Evolutionary conservation across 2,329 filamentous ascomycete species (phyloP).

Genomic region (Triangularia verruculosa): DNA sequence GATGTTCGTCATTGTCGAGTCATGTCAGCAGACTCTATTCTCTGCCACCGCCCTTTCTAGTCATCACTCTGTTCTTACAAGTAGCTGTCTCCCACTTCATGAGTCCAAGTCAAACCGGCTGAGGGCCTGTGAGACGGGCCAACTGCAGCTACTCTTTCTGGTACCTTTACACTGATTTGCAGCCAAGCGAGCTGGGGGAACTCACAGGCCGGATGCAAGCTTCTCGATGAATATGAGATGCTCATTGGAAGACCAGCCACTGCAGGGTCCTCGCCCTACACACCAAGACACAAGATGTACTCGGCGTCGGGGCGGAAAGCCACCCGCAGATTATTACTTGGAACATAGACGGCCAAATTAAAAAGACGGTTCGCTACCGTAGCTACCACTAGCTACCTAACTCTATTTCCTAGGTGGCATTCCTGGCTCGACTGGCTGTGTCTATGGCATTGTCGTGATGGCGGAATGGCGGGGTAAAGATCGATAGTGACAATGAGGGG

Average conservation of each 20-base stretch:
- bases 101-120: too few species aligned
- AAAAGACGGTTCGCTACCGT: background rate
- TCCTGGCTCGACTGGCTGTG: background rate
- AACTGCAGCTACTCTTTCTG: too few species aligned
- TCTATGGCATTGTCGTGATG: background rate
- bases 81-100: background rate
- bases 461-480: background rate
- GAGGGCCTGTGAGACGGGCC: too few species aligned
- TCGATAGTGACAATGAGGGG: background rate
- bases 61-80: background rate
- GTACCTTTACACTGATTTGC: background rate
- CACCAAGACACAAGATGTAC: background rate
- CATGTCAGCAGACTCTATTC: conserved; percentile 16
- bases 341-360: background rate
- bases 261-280: background rate
- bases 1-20: conserved; percentile 13
- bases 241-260: background rate
- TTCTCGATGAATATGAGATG: background rate
- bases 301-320: background rate
- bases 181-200: background rate
- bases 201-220: background rate
- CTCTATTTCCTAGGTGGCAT: background rate
- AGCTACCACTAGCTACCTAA: too few species aligned
- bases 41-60: background rate
- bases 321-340: background rate